A percentile compares a stretch with the other conserved stretches of the same genome.
Evolutionary conservation across 1,139 yeast genomes (phyloP).

Genomic region (Debaryomyces udenii): DNA sequence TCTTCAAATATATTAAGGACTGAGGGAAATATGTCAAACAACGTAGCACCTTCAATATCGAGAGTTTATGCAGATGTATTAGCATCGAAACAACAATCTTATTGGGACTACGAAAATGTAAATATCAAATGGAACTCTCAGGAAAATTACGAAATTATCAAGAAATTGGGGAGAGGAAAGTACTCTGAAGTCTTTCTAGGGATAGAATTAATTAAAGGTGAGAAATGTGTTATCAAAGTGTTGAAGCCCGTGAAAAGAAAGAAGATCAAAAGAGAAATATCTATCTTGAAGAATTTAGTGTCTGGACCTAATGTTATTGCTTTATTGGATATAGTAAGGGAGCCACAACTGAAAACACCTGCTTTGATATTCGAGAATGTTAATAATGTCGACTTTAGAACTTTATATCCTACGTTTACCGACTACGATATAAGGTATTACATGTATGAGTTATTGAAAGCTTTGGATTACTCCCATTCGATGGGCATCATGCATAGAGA

Average conservation of each 20-base stretch:
- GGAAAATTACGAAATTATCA: conserved; percentile 49
- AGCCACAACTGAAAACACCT: conserved; percentile 89
- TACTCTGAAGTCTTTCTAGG: conserved; percentile 53
- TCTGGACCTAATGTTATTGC: conserved; percentile 86
- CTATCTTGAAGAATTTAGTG: conserved; percentile 84
- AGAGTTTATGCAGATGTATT: conserved; percentile 49
- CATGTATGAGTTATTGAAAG: conserved; percentile 84
- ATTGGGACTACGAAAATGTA: conserved; percentile 53
- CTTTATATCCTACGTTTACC: conserved; percentile 86
- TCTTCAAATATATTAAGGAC: conserved; percentile 1
- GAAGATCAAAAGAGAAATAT: conserved; percentile 93
- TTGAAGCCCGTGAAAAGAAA: conserved; percentile 96
- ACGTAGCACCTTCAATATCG: conserved; percentile 36
- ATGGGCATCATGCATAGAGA: conserved; percentile 99
- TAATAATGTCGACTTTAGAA: conserved; percentile 87
- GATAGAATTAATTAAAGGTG: conserved; percentile 33
- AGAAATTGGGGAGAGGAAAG: conserved; percentile 51
- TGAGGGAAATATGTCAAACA: conserved; percentile 15
- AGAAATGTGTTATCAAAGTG: conserved; percentile 82
- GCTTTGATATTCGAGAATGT: conserved; percentile 91
- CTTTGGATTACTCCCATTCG: conserved; percentile 91
- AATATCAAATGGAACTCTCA: conserved; percentile 51
- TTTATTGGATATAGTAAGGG: conserved; percentile 84
- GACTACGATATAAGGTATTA: conserved; percentile 84
- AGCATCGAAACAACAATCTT: conserved; percentile 45